A percentile compares a stretch with the other conserved stretches of the same genome.
These are phyloP conservation scores for Cryptomeria japonica DNA, from an alignment of 75 land plant genomes.

Conservation along the genomic window DNA sequence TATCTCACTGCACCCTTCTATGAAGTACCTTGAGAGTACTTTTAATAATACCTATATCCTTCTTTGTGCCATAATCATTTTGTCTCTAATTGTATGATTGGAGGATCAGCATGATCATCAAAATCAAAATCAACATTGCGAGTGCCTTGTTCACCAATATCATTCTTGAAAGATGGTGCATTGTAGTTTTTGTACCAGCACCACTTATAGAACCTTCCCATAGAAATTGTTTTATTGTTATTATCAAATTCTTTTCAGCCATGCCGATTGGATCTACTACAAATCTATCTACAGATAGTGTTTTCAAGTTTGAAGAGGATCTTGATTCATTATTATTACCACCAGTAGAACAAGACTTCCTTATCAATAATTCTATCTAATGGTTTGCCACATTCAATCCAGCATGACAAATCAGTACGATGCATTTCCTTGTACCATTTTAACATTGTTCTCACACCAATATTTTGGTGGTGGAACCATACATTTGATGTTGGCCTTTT, in stretches of 20 bases:
- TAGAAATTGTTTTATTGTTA: too few species aligned
- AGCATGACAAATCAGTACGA: not conserved
- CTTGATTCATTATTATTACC: not conserved
- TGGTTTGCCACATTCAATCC: not conserved
- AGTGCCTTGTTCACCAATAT: not conserved
- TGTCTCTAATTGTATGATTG: not conserved
- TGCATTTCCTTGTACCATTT: slow-evolving; percentile 24
- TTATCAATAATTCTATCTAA: not conserved
- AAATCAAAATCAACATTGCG: not conserved
- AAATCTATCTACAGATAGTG: not conserved
- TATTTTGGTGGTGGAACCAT: slow-evolving; percentile 26
- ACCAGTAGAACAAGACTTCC: not conserved
- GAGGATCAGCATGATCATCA: not conserved
- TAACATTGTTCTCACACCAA: slow-evolving; percentile 19
- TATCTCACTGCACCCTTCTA: slow-evolving; percentile 69
- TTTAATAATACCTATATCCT: not conserved
- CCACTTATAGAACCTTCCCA: not conserved
- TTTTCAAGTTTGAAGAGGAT: not conserved
- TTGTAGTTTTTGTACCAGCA: not conserved
- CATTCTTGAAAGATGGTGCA: not conserved
- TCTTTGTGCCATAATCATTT: not conserved
- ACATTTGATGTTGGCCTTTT: slow-evolving; percentile 20
- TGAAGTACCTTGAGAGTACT: slow-evolving; percentile 35
- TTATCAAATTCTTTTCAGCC: slow-evolving; percentile 1
- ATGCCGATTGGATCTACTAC: not conserved